Evolutionary conservation across 345 rosid species (phyloP), one percentile per base, ranked within the genome.

Genomic region (Sonneratia alba): DNA sequence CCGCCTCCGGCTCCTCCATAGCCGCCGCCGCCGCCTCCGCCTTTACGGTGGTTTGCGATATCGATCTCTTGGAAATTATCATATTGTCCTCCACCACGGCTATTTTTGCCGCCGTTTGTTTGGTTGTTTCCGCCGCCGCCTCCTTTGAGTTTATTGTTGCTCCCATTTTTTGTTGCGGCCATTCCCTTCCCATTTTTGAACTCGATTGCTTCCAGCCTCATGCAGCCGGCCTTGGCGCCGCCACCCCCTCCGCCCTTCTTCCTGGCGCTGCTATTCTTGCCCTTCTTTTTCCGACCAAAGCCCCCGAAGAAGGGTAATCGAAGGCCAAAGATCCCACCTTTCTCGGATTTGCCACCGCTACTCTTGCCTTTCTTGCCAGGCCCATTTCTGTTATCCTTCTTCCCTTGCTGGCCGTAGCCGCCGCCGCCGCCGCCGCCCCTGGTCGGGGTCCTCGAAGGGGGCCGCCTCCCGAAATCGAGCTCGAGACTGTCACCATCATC

Each of bases 301-400:
- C 66, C 66, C 38, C 38, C 9, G 19, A 62, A 62, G 66, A 62
- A 62, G 38, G 27, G 37, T 34, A 34, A 34, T 37, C 38, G 66
- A 11, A 45, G 32, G 16, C 70, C 83, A 16, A 75, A 82, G 14
- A 72, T 47, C 0, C 73, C 76, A 8, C 81, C 83, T 43, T 81
- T 81, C 55, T 82, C 80, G 24, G 74, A 79, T 1, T 76, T 81
- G 9, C 77, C 78, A 49, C 51, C 72, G 38, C 75, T 71, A 14
- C 79, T 71, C 49, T 79, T 74, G 67, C 72, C 56, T 34, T 77
- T 83, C 1, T 87, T 77, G 80, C 85, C 81, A 81, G 91, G 73
- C 72, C 89, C 92, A 83, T 85, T 84, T 68, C 84, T 85, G 78
- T 79, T 81, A 13, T 78, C 82, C 16, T 56, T 77, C 78, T 83